Evolutionary conservation across 106 monocot species (phyloP).

Genomic region (Dendrobium nobile): DNA sequence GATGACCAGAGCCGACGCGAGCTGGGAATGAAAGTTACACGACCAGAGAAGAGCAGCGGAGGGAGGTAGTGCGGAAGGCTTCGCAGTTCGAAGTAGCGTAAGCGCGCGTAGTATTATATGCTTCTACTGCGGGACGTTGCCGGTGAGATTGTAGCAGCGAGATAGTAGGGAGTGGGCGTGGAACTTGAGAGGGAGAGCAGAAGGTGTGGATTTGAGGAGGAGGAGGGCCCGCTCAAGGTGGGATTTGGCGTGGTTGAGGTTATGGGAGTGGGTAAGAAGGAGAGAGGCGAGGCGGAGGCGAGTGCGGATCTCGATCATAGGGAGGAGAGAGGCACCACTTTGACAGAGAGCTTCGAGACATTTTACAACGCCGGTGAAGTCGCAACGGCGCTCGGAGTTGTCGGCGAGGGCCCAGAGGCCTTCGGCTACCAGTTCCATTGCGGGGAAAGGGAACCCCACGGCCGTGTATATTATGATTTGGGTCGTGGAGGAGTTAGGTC

Average conservation of each 20-base stretch:
- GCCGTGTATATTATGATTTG: background rate
- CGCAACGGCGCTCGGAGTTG: conserved; percentile 38
- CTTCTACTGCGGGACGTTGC: conserved; percentile 41
- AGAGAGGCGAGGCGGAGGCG: conserved; percentile 62
- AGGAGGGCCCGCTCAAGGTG: conserved; percentile 83
- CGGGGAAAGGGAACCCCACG: background rate
- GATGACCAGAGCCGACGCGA: conserved; percentile 49
- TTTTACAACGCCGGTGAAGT: conserved; percentile 37
- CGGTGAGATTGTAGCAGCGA: conserved; percentile 55
- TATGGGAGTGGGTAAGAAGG: conserved; percentile 66
- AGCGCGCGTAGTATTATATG: conserved; percentile 48
- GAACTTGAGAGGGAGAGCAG: conserved; percentile 63
- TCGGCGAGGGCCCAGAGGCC: conserved; percentile 76
- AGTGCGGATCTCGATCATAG: conserved; percentile 57
- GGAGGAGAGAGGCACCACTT: conserved; percentile 56
- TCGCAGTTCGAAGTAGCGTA: conserved; percentile 24
- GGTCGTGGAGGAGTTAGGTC: no score
- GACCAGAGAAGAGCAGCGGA: conserved; percentile 43
- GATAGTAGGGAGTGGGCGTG: conserved; percentile 61
- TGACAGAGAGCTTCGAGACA: conserved; percentile 63
- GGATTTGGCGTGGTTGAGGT: conserved; percentile 72
- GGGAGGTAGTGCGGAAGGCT: conserved; percentile 3
- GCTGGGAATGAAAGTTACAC: conserved; percentile 71
- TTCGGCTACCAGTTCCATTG: conserved; percentile 43
- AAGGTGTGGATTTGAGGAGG: conserved; percentile 49